Conservation (phyloP, 2,329 filamentous ascomycete species). For the Monilinia fructicola region DNA sequence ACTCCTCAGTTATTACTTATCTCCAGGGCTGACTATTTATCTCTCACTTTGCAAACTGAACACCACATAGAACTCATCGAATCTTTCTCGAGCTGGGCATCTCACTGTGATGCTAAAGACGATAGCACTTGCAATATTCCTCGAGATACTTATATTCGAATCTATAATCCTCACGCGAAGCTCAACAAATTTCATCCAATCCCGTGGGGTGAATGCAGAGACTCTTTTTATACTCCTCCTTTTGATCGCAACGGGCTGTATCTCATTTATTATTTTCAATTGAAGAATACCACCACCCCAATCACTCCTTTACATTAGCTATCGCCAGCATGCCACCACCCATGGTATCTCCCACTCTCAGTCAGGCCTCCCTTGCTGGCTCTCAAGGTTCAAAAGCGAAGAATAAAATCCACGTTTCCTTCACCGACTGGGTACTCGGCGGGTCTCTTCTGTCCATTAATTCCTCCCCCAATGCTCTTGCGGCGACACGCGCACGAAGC, state of each 20-base stretch:
- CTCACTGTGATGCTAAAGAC: background rate
- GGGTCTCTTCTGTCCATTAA: constrained; percentile 32
- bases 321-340: background rate
- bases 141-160: background rate
- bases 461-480: background rate
- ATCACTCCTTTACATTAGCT: background rate
- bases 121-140: constrained; percentile 2
- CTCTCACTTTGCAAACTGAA: background rate
- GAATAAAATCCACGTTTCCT: constrained; percentile 33
- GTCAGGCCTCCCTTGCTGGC: constrained; percentile 15
- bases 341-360: background rate
- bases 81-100: too few species aligned
- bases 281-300: background rate
- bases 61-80: background rate
- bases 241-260: background rate
- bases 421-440: constrained; percentile 38
- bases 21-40: background rate
- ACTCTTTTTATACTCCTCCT: background rate
- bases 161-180: background rate
- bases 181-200: background rate
- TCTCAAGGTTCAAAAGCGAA: background rate
- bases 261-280: background rate
- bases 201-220: background rate
- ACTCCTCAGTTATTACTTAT: background rate
- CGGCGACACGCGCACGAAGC: background rate